Percentiles rank a stretch among this genome's conserved stretches.
These are phyloP conservation scores for Hymenotorrendiella dingleyae DNA, from an alignment of 2,329 filamentous ascomycete species.

Conservation along the genomic window DNA sequence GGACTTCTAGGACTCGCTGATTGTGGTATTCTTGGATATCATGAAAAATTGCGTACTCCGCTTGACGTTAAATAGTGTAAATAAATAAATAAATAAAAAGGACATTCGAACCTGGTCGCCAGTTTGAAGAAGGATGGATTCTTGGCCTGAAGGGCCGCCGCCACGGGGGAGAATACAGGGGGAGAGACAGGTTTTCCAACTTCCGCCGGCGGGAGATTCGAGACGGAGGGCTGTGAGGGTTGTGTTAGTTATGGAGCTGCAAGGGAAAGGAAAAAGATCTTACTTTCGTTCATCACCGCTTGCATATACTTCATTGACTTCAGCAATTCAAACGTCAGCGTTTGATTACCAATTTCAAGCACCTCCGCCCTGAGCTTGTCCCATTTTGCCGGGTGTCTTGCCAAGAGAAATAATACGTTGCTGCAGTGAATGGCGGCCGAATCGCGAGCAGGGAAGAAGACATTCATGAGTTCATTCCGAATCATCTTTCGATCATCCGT, in stretches of 20 bases:
- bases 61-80: too few species aligned
- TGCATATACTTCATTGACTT: slow-evolving; percentile 47
- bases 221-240: background rate
- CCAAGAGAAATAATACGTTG: slow-evolving; percentile 45
- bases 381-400: slow-evolving; percentile 39
- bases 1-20: too few species aligned
- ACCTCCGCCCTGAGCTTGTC: slow-evolving; percentile 39
- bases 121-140: background rate
- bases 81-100: too few species aligned
- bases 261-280: slow-evolving; percentile 15
- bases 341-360: slow-evolving; percentile 26
- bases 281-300: slow-evolving; percentile 52
- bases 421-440: slow-evolving; percentile 29
- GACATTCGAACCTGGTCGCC: slow-evolving; percentile 5
- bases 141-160: slow-evolving; percentile 1
- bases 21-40: too few species aligned
- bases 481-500: slow-evolving; percentile 36
- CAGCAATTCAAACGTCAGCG: slow-evolving; percentile 42
- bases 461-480: slow-evolving; percentile 28
- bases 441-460: slow-evolving; percentile 36
- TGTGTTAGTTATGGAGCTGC: background rate
- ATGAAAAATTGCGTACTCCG: too few species aligned
- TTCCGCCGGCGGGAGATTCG: background rate
- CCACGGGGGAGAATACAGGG: slow-evolving; percentile 4
- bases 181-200: slow-evolving; percentile 2